These are phyloP conservation scores for Seiridium unicorne DNA, from an alignment of 2,329 filamentous ascomycete genomes.

Conservation along the genomic window DNA sequence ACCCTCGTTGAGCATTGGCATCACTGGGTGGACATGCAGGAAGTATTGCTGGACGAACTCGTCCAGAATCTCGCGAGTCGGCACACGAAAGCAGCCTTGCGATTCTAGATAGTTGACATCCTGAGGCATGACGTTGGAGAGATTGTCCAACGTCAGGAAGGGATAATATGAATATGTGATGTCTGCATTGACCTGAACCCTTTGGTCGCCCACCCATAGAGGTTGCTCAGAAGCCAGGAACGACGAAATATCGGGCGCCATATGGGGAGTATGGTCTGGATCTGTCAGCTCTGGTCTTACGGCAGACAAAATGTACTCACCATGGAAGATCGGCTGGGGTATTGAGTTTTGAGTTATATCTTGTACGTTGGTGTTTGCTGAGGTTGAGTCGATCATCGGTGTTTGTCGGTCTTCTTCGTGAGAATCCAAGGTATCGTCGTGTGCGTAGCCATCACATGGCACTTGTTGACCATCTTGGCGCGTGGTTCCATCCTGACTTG, in stretches of 20 bases:
- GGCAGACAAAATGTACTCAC: not conserved
- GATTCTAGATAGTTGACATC: constrained; percentile 45
- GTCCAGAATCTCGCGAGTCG: constrained; percentile 37
- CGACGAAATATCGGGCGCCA: constrained; percentile 16
- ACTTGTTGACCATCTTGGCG: constrained; percentile 11
- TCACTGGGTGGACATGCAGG: constrained; percentile 42
- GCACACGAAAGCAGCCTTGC: constrained; percentile 45
- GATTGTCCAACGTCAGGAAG: constrained; percentile 37
- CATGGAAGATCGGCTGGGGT: not conserved
- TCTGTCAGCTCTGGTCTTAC: not conserved
- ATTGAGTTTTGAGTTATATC: not conserved
- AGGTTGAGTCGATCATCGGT: not conserved
- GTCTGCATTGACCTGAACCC: constrained; percentile 24
- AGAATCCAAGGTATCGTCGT: not conserved
- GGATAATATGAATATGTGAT: constrained; percentile 43
- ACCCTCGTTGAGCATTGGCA: constrained; percentile 43
- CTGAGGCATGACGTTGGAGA: constrained; percentile 38
- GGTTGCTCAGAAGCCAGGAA: constrained; percentile 17
- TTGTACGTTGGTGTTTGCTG: not conserved
- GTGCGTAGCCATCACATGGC: not conserved
- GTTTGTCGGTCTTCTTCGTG: not conserved
- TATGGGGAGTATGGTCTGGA: not conserved
- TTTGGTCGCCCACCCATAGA: constrained; percentile 26
- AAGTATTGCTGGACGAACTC: constrained; percentile 49
- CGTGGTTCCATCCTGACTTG: constrained; percentile 13